Percentiles rank a stretch among this genome's conserved stretches.
Evolutionary conservation across 225 moss, liverwort and hornwort species (phyloP).

Genomic region (Marchantia polymorpha): DNA sequence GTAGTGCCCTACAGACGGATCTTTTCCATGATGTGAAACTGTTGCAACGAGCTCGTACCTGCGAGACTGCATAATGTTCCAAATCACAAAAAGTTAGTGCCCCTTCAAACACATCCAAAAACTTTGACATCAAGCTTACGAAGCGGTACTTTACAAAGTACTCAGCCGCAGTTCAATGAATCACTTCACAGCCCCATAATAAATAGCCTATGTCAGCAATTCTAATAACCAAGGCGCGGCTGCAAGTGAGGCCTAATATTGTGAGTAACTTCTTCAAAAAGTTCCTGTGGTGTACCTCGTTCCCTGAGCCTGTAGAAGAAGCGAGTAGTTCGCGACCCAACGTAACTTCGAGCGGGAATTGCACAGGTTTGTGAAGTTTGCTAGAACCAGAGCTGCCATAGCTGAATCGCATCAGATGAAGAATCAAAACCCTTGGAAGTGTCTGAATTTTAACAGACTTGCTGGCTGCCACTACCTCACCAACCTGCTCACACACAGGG

Average conservation of each 20-base stretch:
- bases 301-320: slow-evolving; percentile 54
- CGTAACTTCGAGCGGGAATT: slow-evolving; percentile 62
- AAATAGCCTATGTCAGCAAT: too few species aligned
- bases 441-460: slow-evolving; percentile 91
- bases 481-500: slow-evolving; percentile 21
- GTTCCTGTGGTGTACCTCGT: slow-evolving; percentile 52
- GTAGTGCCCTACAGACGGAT: slow-evolving; percentile 89
- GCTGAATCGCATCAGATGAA: slow-evolving; percentile 97
- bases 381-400: slow-evolving; percentile 78
- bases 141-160: too few species aligned
- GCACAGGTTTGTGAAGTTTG: slow-evolving; percentile 80
- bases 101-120: background rate
- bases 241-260: too few species aligned
- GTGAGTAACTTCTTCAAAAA: background rate
- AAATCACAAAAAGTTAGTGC: slow-evolving; percentile 6
- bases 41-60: slow-evolving; percentile 93
- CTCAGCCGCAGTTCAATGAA: too few species aligned
- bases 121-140: too few species aligned
- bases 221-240: too few species aligned
- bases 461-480: slow-evolving; percentile 83
- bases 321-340: slow-evolving; percentile 84
- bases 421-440: slow-evolving; percentile 73
- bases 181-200: too few species aligned
- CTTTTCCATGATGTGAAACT: slow-evolving; percentile 95
- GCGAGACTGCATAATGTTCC: slow-evolving; percentile 58